Base-by-base conservation (phyloP, 2,329 filamentous ascomycete genomes). In the Paecilomyces niveus region DNA sequence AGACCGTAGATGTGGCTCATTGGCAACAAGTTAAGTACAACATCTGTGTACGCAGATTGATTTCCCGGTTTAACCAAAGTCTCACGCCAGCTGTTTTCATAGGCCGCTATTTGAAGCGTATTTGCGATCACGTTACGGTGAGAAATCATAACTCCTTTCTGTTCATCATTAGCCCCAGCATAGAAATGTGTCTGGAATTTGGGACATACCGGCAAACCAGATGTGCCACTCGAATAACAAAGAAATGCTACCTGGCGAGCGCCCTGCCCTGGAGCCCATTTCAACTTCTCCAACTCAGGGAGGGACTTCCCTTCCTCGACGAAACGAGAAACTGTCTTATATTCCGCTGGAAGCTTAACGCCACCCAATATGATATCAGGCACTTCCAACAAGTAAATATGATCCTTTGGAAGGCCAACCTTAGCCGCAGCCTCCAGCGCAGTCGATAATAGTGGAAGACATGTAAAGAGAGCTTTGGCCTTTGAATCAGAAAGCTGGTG, bases 91-190 rank as follows among this genome's bases (percentile, higher is more conserved):
- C 70, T 65, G 32, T 74, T 70, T 51, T 87, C 84, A 61, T 74
- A 85, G 0, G 79, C 68, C 6, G 67, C 68, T 57, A 86, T 79
- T 69, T 92, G 89, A 53, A 91, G 67, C 0, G 85, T 82, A 68
- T 92, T 93, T 56, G 89, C 83, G 54, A 93, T 92, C 51, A 92
- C 86, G 63, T 93, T 93, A 39, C 77, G 76, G 69, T 93, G 89
- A 3, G 88, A 89, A 59, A 93, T 89, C 86, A 90, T 91, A 56
- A 92, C 89, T 52, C 89, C 89, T 87, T 92, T 91, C 84, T 89
- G 59, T 29, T 24, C 45, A 35, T 68, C 54, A 69, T 61, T 31
- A n/a, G 11, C 15, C 13, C 32, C 6, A 13, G 4, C 49, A 57
- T 32, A 31, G 5, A n/a, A 32, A n/a, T 15, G 22, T 32, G 0